Conservation (phyloP, 129 eudicot species). For the Kitagawia praeruptora region DNA sequence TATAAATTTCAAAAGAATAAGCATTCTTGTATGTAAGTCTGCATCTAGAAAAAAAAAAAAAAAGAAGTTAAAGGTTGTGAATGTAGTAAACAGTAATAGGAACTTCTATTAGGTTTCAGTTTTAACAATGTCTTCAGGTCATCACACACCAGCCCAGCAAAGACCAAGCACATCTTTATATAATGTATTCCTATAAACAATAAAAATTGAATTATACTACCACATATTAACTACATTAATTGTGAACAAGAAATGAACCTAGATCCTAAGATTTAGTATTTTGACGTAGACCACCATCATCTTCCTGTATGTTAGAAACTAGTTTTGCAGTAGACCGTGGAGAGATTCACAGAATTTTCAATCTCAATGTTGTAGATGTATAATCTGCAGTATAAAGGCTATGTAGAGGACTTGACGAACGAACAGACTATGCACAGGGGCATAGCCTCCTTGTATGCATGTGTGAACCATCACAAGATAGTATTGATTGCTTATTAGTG, state of each 20-base stretch:
- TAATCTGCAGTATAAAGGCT: not conserved
- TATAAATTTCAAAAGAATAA: too few relatives aligned
- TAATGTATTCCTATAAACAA: not conserved
- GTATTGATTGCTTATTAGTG: conserved; percentile 37
- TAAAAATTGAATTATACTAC: not conserved
- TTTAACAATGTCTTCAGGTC: not conserved
- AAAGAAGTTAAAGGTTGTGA: not conserved
- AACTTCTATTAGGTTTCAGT: not conserved
- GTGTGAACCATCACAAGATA: conserved; percentile 74
- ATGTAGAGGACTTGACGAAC: conserved; percentile 9
- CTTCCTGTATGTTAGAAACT: not conserved
- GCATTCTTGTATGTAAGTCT: too few relatives aligned
- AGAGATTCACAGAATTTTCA: not conserved
- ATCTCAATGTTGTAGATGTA: not conserved
- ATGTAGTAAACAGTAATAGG: not conserved
- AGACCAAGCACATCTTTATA: not conserved
- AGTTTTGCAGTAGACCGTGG: not conserved
- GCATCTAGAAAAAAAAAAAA: not conserved
- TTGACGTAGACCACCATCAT: not conserved
- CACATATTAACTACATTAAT: not conserved
- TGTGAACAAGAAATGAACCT: not conserved
- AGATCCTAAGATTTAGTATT: not conserved
- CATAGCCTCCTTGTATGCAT: conserved; percentile 83
- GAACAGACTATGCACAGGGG: conserved; percentile 59
- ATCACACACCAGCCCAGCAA: not conserved